Base-by-base conservation (phyloP, 2,329 filamentous ascomycete species). In the Pestalotiopsis sp. region DNA sequence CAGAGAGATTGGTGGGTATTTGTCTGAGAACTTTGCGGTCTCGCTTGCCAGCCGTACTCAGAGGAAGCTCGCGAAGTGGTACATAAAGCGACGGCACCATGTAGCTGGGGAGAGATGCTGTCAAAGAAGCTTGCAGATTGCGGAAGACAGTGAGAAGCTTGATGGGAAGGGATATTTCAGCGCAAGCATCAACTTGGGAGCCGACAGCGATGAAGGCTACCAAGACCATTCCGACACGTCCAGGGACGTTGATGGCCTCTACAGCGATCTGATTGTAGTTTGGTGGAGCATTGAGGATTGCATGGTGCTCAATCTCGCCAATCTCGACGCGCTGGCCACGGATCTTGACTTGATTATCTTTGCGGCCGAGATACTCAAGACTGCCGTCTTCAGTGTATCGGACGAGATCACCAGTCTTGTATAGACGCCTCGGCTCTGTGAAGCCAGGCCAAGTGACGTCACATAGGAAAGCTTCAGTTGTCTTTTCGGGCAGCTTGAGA, bases 391-490 rank as follows among this genome's bases (percentile, higher is more conserved):
- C 6, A 17, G 27, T 59, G 9, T 67, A 67, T 39, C 52, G 14
- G 4, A 61, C 65, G 11, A 67, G 39, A 52, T 67, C 65, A 14
- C 65, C 65, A n/a, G 65, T 67, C 56, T 45, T 61, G 56, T 61
- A 67, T 12, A 67, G 39, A 5, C 57, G 57, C 20, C 25, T 61
- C 13, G 57, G 23, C n/a, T 45, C 52, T 13, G 52, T 25, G 11
- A 45, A 61, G 20, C 36, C 65, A 14, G 41, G 65, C 65, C 65
- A 67, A n/a, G 65, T 59, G 75, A 72, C 67, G 71, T 65, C 56
- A 17, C 27, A 11, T 6, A 67, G 27, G 57, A 67, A 67, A 25
- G 65, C 52, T 45, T 45, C 52, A 2, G 31, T 36, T 12, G 52
- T 67, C n/a, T 61, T 45, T 20, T 49, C 52, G 23, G 52, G 36